Evolutionary conservation across 2,329 filamentous ascomycete genomes (phyloP), one percentile per base, ranked within the genome.

Genomic region (Cladosporium sphaerospermum): DNA sequence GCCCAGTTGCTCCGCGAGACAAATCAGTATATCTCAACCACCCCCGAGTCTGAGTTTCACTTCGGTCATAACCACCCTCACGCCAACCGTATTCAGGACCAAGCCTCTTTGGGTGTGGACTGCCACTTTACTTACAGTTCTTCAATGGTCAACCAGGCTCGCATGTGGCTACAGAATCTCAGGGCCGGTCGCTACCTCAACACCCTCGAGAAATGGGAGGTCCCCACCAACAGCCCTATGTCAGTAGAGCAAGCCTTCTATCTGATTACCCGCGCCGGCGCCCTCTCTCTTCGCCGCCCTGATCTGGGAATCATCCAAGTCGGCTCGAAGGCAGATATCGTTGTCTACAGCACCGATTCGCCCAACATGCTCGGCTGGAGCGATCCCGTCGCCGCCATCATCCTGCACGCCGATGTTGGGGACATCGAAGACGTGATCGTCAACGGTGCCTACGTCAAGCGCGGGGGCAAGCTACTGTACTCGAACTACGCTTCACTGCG

Each of bases 21-120:
- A 2, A 76, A 82, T 63, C 74, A 81, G 47, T 76, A 77, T 64
- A 65, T 83, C 40, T 78, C 78, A 48, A 78, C 78, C 54, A 82
- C 80, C 0, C 78, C 79, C 1, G 81, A 83, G 59, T 79, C 77
- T 0, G 80, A 83, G 59, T 75, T 80, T 71, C 78, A 81, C 61
- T 82, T 76, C 63, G 79, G 80, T n/a, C 77, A 80, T 58, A 69
- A 66, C 0, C 76, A 82, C 54, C 69, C 71, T 1, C 61, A 65
- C 36, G 70, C 67, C 14, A 69, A 75, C 50, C 61, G 69, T 8
- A 67, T 76, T 28, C 71, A 72, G 28, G 78, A 82, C 59, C 78
- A 82, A 56, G 73, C 72, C 1, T 58, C 57, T 16, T 47, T 62
- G 7, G 60, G 60, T 37, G 52, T 62, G 5, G 60, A 62, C 42